Evolutionary conservation across 768 basidiomycete species (phyloP), one percentile per base, ranked within the genome.

Genomic region (Termitomyces sp.): DNA sequence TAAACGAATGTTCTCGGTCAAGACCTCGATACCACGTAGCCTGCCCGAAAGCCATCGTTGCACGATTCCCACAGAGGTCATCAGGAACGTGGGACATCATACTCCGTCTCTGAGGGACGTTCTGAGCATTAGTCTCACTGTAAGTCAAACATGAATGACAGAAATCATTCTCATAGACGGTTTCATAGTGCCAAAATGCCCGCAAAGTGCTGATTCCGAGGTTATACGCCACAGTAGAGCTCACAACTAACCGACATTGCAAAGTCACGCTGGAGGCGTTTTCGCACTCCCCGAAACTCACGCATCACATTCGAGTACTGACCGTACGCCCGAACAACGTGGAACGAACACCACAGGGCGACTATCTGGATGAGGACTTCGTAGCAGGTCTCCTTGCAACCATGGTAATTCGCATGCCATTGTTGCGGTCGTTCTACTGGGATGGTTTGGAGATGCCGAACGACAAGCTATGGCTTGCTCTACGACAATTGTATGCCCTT

Each of bases 231-330:
- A 69, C 66, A n/a, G 68, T 76, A n/a, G 75, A 77, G 46, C 70
- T 77, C 28, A 71, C 67, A 51, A 71, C 72, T 36, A 77, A 76
- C 62, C 70, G 66, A 46, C 71, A 73, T 32, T 74, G 72, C 65
- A 75, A 72, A 61, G 58, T 66, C 13, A 64, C 71, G 2, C 67
- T 77, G 6, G 67, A 71, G 58, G 87, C 87, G 3, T 84, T 95
- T 58, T 86, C 70, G 3, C 69, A 68, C 60, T 68, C 63, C 46
- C 73, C 72, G 35, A 72, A 73, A 35, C 61, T 73, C 18, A 65
- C 70, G 11, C 71, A 65, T 38, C 67, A 74, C 55, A 69, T 78
- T 32, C 67, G 64, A 12, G 62, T 59, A 7, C 69, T 76, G 24
- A 63, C 63, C 24, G 72, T 77, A 6, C 68, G 69, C 28, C 74